These are phyloP conservation scores for Berkeleyomyces basicola DNA, from an alignment of 2,329 filamentous ascomycete species.

Conservation along the genomic window DNA sequence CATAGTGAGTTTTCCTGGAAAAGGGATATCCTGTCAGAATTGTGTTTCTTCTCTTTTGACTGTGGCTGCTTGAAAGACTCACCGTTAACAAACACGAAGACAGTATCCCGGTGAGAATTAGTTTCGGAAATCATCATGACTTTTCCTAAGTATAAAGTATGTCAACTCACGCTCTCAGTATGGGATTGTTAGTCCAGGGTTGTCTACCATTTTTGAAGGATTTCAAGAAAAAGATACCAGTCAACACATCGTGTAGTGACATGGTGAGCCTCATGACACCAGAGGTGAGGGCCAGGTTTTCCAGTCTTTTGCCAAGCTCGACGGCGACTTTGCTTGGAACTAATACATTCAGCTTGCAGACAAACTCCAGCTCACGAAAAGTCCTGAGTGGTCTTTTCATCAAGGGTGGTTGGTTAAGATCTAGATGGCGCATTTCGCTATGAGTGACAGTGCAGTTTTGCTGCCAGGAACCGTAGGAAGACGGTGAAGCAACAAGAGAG, in stretches of 20 bases:
- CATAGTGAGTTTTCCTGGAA: conserved; percentile 50
- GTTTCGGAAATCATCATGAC: conserved; percentile 75
- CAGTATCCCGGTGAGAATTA: conserved; percentile 48
- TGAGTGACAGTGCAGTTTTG: conserved; percentile 62
- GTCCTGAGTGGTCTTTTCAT: conserved; percentile 60
- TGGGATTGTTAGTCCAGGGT: neutral
- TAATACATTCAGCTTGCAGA: conserved; percentile 58
- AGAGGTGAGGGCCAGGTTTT: conserved; percentile 18
- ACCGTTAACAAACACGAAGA: conserved; percentile 57
- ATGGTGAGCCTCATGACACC: conserved; percentile 54
- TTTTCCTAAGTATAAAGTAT: conserved; percentile 38
- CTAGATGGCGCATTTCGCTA: conserved; percentile 49
- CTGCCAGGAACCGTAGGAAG: conserved; percentile 33
- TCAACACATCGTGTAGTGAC: conserved; percentile 53
- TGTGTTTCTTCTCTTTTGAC: neutral
- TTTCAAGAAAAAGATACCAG: conserved; percentile 61
- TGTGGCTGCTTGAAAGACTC: conserved; percentile 12
- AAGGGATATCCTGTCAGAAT: neutral
- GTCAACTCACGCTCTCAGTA: neutral
- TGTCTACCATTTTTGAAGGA: conserved; percentile 62
- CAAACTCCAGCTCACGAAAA: conserved; percentile 46
- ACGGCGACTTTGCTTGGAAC: conserved; percentile 48
- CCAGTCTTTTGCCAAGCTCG: conserved; percentile 32
- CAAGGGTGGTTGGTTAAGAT: conserved; percentile 50
- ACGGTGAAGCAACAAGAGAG: conserved; percentile 22